Conservation (phyloP, 1,284 basidiomycete genomes). For the Coriolopsis trogii region DNA sequence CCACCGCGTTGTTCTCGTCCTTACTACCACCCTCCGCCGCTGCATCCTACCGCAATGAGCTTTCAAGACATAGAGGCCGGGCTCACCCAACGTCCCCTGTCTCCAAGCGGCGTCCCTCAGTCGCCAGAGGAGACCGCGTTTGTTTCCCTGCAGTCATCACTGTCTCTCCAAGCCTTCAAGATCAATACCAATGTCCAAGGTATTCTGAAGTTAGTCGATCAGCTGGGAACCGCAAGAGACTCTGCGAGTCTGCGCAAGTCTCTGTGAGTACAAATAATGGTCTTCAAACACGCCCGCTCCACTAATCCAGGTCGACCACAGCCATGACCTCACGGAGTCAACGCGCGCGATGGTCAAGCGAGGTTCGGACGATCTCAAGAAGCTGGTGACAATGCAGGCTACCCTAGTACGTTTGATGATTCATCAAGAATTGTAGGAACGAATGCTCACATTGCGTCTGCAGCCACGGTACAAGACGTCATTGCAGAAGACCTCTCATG, state of each 20-base stretch:
- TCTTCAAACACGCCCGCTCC: not conserved
- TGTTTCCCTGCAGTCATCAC: slow-evolving; percentile 76
- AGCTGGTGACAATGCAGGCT: slow-evolving; percentile 70
- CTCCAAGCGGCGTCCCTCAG: slow-evolving; percentile 45
- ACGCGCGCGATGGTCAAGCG: slow-evolving; percentile 95
- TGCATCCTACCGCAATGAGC: slow-evolving; percentile 51
- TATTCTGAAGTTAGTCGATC: slow-evolving; percentile 90
- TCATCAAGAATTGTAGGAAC: slow-evolving; percentile 1
- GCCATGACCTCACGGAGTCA: slow-evolving; percentile 90
- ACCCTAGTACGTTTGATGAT: slow-evolving; percentile 41
- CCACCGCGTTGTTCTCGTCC: not conserved
- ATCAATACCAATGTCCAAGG: slow-evolving; percentile 97
- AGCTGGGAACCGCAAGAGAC: slow-evolving; percentile 84
- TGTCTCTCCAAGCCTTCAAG: slow-evolving; percentile 97
- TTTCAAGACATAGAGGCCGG: slow-evolving; percentile 81
- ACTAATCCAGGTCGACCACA: slow-evolving; percentile 24
- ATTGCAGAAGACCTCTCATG: slow-evolving; percentile 90
- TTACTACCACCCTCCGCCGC: not conserved
- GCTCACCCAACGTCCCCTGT: slow-evolving; percentile 46
- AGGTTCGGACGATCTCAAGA: slow-evolving; percentile 91
- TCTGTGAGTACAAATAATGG: slow-evolving; percentile 55
- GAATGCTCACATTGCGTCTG: not conserved
- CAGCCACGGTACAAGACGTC: slow-evolving; percentile 77
- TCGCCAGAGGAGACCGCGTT: slow-evolving; percentile 77
- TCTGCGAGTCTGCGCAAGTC: slow-evolving; percentile 75